phyloP scores from a whole-genome alignment of 352 stramenopile species.

The Globisporangium polare region DNA sequence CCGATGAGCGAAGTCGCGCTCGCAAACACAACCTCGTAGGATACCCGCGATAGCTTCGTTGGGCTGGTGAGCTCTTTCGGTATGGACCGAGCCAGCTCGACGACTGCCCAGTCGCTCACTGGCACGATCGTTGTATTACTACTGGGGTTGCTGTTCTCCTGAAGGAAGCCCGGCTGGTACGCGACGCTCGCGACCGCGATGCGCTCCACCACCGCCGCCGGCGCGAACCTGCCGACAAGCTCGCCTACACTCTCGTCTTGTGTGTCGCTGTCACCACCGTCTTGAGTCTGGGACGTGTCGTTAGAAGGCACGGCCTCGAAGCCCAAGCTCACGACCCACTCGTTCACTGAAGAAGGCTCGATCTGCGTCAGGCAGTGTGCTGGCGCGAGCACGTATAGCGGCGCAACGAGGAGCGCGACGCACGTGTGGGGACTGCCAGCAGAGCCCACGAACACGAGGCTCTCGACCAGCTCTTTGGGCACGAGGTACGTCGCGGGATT shows the following conservation, averaged over 20 bases:
- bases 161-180: not conserved
- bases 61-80: not conserved
- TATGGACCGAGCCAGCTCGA: not conserved
- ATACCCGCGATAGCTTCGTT: not conserved
- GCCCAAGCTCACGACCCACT: not conserved
- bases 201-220: not conserved
- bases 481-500: not conserved
- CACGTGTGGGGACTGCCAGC: not conserved
- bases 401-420: not conserved
- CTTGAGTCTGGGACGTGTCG: not conserved
- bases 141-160: not conserved
- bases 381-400: not conserved
- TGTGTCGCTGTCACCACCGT: not conserved
- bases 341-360: not conserved
- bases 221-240: not conserved
- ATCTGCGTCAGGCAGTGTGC: not conserved
- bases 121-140: no score
- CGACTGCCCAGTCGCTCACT: not conserved
- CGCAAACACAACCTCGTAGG: not conserved
- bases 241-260: not conserved
- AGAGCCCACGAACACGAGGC: not conserved
- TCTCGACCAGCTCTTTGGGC: not conserved
- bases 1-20: not conserved
- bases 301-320: not conserved
- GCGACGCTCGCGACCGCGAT: not conserved